Conservation (phyloP, 2,329 filamentous ascomycete genomes). For the Zopfia rhizophila region DNA sequence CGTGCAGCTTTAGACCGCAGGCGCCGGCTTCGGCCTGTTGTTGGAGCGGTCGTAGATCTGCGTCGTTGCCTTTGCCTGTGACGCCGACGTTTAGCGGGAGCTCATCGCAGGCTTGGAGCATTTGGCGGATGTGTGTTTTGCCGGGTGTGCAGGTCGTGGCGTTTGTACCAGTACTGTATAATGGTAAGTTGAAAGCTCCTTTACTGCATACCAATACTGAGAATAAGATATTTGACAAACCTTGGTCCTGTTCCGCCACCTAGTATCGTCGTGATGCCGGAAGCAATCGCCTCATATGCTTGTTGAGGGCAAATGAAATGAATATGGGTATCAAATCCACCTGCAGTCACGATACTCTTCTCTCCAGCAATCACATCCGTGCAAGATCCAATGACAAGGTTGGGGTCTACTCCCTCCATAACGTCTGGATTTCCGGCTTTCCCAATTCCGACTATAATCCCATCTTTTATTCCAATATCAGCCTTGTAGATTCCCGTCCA, state of each 20-base stretch:
- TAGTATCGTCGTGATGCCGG: constrained; percentile 89
- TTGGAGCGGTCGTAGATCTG: constrained; percentile 72
- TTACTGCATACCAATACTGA: background rate
- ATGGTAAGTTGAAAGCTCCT: constrained; percentile 27
- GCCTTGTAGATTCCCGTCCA: constrained; percentile 96
- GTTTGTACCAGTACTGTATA: constrained; percentile 78
- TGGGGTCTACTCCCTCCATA: constrained; percentile 84
- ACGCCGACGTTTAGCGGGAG: constrained; percentile 90
- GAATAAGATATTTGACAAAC: constrained; percentile 52
- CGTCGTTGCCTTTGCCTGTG: constrained; percentile 94
- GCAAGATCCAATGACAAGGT: constrained; percentile 84
- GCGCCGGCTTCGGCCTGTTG: constrained; percentile 87
- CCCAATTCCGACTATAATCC: constrained; percentile 86
- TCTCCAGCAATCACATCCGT: constrained; percentile 95
- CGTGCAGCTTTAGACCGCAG: constrained; percentile 91
- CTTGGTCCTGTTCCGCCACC: constrained; percentile 93
- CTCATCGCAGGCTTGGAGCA: constrained; percentile 86
- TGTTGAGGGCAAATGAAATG: constrained; percentile 98
- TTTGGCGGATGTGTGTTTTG: constrained; percentile 82
- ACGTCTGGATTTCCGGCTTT: constrained; percentile 98
- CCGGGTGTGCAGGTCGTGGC: constrained; percentile 95
- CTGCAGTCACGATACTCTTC: constrained; percentile 88
- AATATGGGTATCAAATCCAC: constrained; percentile 89
- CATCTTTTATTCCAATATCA: constrained; percentile 92
- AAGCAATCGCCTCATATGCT: constrained; percentile 81